phyloP scores from a whole-genome alignment of 805 yeast genomes.

The Candida ipomoeae region DNA sequence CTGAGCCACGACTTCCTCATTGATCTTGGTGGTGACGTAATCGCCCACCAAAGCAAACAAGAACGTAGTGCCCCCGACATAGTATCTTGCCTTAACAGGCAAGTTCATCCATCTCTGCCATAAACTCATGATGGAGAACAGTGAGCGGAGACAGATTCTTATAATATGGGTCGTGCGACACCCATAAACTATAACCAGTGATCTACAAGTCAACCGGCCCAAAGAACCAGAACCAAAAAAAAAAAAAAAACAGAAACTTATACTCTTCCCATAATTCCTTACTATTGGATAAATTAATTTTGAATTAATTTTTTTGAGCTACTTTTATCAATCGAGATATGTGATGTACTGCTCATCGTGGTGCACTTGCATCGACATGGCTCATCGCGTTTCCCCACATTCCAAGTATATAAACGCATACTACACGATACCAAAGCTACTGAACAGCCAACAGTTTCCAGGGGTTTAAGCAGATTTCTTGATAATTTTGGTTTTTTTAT shows the following conservation, averaged over 20 bases:
- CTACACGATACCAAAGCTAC: background rate
- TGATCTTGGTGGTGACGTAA: constrained; percentile 32
- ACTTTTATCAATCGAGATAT: too few relatives aligned
- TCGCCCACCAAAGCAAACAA: constrained; percentile 38
- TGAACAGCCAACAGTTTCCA: too few relatives aligned
- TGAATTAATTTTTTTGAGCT: too few relatives aligned
- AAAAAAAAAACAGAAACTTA: too few relatives aligned
- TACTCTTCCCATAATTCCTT: too few relatives aligned
- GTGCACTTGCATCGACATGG: too few relatives aligned
- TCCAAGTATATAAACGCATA: background rate
- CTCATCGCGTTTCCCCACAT: constrained; percentile 5
- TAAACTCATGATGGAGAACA: constrained; percentile 21
- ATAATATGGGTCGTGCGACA: constrained; percentile 7
- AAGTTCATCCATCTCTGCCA: constrained; percentile 38
- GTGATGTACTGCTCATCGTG: background rate
- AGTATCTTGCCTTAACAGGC: constrained; percentile 38
- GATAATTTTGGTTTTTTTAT: too few relatives aligned
- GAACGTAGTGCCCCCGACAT: constrained; percentile 39
- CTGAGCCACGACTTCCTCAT: constrained; percentile 35
- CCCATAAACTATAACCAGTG: too few relatives aligned
- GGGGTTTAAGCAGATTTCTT: too few relatives aligned
- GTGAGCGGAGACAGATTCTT: constrained; percentile 1
- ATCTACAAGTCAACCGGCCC: too few relatives aligned
- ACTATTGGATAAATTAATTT: too few relatives aligned
- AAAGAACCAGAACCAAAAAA: too few relatives aligned